Base-by-base conservation (phyloP, 495 filamentous ascomycete genomes). In the Cryomyces minteri region DNA sequence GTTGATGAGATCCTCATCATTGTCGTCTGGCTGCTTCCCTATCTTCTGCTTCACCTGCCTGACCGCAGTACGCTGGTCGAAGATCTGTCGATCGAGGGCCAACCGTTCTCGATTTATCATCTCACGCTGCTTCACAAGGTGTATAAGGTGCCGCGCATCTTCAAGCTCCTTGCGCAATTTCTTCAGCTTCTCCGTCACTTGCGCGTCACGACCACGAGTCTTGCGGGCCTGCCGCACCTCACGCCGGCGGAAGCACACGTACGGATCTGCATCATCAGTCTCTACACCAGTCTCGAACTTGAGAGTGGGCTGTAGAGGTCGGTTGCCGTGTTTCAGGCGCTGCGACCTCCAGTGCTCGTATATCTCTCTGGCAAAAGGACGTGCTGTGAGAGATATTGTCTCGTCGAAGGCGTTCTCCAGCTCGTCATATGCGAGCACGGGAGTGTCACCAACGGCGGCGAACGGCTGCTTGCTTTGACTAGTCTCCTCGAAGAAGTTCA, bases 171-270 rank as follows among this genome's bases (percentile, higher is more conserved):
- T 87, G 49, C 90, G 76, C 51, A 98, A 67, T 54, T 81, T 81
- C 66, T 87, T 87, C 50, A 98, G 72, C 61, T 94, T 96, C 55
- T 98, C 90, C 43, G 80, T 82, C 52, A 84, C 88, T 57, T 94
- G 88, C 12, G 84, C 82, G 68, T 96, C 92, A 55, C 90, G 73
- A 40, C 85, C 82, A 55, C 90, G 79, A 32, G 90, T 98, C 65
- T 95, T 96, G 52, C 90, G 80, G 41, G 84, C 84, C 60, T 90
- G 84, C 37, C 90, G 84, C 32, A 93, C 84, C 61, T 98, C 90
- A 39, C 92, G 83, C 45, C 92, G 82, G 49, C 90, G 79, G 73
- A 98, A 98, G 66, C 90, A 98, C 59, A 98, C 88, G 60, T 92
- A 98, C 44, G 90, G 92, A 64, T 98, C 90, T 51, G 81, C 73